Base-by-base conservation (phyloP, 495 filamentous ascomycete genomes). In the Lophiostoma macrostomum region DNA sequence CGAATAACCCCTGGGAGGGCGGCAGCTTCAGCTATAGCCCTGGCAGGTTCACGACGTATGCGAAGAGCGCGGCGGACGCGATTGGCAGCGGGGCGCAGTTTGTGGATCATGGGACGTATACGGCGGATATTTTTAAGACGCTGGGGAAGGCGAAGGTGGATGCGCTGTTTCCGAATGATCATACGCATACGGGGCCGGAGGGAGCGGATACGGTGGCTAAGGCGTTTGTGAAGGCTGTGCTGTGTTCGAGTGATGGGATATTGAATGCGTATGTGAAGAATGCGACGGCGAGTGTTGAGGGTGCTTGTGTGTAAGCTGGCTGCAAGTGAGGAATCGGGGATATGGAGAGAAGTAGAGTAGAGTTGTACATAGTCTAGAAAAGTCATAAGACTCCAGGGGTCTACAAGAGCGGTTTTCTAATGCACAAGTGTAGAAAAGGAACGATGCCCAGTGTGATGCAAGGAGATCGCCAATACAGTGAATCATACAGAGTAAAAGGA, bases 31-130 rank as follows among this genome's bases (percentile, higher is more conserved):
- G 22, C 5, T 73, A 72, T 41, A 52, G 59, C 12, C 63, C 71
- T 10, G 60, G 64, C 30, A 68, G 82, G 4, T 87, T 85, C 48
- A 81, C 83, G 0, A 75, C 48, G 27, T 86, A 85, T 60, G 76
- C 79, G 0, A 47, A 72, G 48, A 38, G 35, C 14, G 54, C 70
- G 16, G 81, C 80, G 6, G 76, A 80, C 0, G 63, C 70, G 54
- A 60, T 64, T 0, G 70, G 56, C 4, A 24, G 59, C 0, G 71
- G 68, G 0, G 76, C 76, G 0, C 71, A 68, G 13, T 86, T 80
- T 69, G 76, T 85, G 0, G 81, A 86, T 53, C 83, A 87, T 56
- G 79, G 74, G 28, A 71, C 73, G 38, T 81, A 81, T 43, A 73
- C 76, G 16, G 76, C 74, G 0, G 70, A 73, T 36, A 73, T 74